phyloP scores from a whole-genome alignment of 75 land plant species.

The Picea glauca region DNA sequence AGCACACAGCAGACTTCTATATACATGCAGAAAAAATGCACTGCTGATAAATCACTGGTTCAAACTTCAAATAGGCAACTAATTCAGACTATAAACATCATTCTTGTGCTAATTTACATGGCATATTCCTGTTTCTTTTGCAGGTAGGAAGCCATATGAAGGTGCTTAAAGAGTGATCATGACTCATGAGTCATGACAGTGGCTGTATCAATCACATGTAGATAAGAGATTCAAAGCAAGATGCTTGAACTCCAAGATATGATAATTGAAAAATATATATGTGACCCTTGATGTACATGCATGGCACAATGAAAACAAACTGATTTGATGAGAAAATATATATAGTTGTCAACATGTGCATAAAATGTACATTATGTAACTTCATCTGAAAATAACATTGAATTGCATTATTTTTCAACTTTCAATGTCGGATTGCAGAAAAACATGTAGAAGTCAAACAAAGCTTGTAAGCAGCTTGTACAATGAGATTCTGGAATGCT shows the following conservation, averaged over 20 bases:
- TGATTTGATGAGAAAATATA: background rate
- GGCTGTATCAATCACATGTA: background rate
- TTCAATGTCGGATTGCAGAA: background rate
- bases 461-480: background rate
- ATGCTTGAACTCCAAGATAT: background rate
- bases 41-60: no score
- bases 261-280: background rate
- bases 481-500: background rate
- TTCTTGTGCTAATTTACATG: no score
- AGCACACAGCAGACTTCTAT: no score
- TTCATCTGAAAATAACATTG: background rate
- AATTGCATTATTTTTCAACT: background rate
- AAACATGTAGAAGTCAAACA: background rate
- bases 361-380: background rate
- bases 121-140: no score
- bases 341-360: constrained; percentile 1
- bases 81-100: no score
- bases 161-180: background rate
- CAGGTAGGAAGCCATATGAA: background rate
- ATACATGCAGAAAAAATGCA: no score
- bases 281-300: no score
- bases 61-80: no score
- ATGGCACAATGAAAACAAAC: background rate
- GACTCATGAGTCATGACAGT: background rate
- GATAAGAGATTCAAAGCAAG: background rate